These are phyloP conservation scores for Boechera divaricarpa DNA, from an alignment of 345 rosid species.

Conservation along the genomic window DNA sequence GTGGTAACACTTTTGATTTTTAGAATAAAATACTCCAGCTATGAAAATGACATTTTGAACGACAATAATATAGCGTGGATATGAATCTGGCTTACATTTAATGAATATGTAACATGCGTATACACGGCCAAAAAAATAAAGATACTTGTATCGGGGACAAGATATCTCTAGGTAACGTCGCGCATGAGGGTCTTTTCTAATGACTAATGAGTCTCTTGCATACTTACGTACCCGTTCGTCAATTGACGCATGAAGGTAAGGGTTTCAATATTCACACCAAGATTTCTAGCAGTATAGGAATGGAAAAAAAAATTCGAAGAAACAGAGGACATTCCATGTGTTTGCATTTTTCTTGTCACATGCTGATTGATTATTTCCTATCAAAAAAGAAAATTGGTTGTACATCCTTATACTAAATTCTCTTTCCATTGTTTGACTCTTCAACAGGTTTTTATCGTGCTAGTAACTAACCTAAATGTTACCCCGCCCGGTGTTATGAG, in stretches of 20 bases:
- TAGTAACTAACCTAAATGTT: too few species aligned
- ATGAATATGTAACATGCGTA: background rate
- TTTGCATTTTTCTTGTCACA: background rate
- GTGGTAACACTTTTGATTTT: background rate
- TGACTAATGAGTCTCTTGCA: too few species aligned
- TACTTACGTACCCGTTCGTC: background rate
- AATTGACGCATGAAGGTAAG: background rate
- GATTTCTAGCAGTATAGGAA: background rate
- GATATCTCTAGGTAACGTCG: background rate
- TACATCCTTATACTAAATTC: too few species aligned
- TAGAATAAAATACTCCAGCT: background rate
- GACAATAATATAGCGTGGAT: background rate
- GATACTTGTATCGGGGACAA: background rate
- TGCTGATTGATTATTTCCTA: background rate
- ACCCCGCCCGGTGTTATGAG: too few species aligned
- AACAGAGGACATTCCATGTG: background rate
- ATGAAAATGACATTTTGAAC: background rate
- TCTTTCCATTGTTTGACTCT: too few species aligned
- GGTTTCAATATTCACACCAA: background rate
- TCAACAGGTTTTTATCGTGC: too few species aligned
- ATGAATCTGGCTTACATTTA: background rate
- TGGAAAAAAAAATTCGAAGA: too few species aligned
- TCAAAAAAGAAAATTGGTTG: too few species aligned
- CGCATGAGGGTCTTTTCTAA: background rate
- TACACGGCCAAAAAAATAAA: background rate